Base-by-base conservation (phyloP, 139 green algal genomes). In the Micromonas pusilla region DNA sequence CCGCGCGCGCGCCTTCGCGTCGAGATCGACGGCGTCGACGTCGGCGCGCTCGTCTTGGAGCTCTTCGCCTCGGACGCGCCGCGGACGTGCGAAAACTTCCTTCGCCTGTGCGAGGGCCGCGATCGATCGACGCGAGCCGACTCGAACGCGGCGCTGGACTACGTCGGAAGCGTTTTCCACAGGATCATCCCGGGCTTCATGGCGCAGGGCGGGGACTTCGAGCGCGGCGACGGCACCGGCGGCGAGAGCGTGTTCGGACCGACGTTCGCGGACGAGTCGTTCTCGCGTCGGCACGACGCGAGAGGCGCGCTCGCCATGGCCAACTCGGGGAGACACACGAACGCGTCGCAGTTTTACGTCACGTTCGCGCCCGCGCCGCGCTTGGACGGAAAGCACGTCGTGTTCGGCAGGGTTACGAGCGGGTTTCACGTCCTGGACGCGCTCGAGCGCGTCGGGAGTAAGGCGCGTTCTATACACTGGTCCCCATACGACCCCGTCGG, bases 371-470 rank as follows among this genome's bases (percentile, higher is more conserved):
- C 71, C 23, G 36, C 66, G 36, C 71, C 71, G 9, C 66, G 71
- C 36, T 38, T 78, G 5, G 71, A 78, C 36, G 38, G 38, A n/a
- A 78, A 28, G n/a, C 66, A 66, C 36, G 71, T 78, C 9, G 71
- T 38, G 20, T 78, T 78, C 71, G 71, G 71, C 36, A 34, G 52
- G 23, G 71, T 78, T 25, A 65, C 90, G 26, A 86, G 92, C 60
- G 92, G 89, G 0, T 62, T 92, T 30, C 85, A 93, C 0, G 78
- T 96, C 26, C 77, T 94, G 38, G 38, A 83, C 32, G 75, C 80
- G 1, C 92, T 95, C 76, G 86, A 87, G n/a, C n/a, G n/a, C n/a
- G n/a, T n/a, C n/a, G n/a, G n/a, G n/a, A n/a, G n/a, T n/a, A n/a
- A n/a, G n/a, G n/a, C n/a, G n/a, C n/a, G n/a, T n/a, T n/a, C n/a